Conservation (phyloP, 2,329 filamentous ascomycete genomes). For the Alternaria hordeiaustralica region DNA sequence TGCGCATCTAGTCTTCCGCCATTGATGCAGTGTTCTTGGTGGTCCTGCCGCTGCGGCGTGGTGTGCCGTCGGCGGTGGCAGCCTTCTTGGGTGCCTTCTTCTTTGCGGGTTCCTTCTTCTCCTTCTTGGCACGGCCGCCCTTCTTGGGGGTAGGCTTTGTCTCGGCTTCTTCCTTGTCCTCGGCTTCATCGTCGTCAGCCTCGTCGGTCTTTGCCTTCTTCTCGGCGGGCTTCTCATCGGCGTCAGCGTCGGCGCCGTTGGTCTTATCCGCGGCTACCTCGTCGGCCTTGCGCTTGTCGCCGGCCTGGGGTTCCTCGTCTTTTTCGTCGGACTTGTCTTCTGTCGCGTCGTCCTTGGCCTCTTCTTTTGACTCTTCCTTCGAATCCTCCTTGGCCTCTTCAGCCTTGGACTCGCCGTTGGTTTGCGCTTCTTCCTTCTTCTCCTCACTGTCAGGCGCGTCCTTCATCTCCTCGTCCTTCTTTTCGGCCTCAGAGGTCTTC, state of each 20-base stretch:
- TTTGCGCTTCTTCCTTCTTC: constrained; percentile 29
- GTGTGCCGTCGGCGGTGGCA: constrained; percentile 57
- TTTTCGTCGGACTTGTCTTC: constrained; percentile 9
- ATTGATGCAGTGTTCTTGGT: background rate
- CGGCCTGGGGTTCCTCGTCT: constrained; percentile 33
- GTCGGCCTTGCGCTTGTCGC: constrained; percentile 44
- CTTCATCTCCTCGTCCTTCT: constrained; percentile 40
- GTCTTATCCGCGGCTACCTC: constrained; percentile 29
- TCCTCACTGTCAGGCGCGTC: constrained; percentile 24
- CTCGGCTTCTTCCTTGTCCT: constrained; percentile 33
- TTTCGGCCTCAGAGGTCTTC: constrained; percentile 38
- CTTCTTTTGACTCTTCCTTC: constrained; percentile 31
- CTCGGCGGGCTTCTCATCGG: constrained; percentile 18
- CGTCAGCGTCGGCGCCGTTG: constrained; percentile 18
- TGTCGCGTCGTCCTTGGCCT: constrained; percentile 35
- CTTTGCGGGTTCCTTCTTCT: constrained; percentile 49
- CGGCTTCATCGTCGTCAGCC: constrained; percentile 33
- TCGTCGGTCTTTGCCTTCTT: constrained; percentile 35
- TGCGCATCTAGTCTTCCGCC: background rate
- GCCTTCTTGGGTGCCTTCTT: constrained; percentile 58
- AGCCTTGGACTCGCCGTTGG: constrained; percentile 31
- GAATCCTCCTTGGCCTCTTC: constrained; percentile 22
- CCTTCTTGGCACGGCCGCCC: constrained; percentile 51
- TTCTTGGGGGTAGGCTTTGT: constrained; percentile 38
- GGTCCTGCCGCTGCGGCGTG: constrained; percentile 54